Evolutionary conservation across 2,329 filamentous ascomycete species (phyloP), one percentile per base, ranked within the genome.

Genomic region (Fusarium falciforme): DNA sequence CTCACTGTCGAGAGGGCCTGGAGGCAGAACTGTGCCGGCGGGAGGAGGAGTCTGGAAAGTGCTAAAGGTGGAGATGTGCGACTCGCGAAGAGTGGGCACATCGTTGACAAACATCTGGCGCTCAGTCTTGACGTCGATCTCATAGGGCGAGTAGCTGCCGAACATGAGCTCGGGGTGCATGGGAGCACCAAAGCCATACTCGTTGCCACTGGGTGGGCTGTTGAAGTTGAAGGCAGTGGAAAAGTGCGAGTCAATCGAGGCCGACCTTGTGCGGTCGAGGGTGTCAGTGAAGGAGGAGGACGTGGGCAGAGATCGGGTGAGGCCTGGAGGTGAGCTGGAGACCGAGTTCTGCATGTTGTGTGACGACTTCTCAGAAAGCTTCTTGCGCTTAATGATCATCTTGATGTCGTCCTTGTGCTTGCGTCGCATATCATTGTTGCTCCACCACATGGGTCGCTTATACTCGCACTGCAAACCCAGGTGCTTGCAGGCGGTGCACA

Each of bases 381-480:
- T 98, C 82, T 96, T 98, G 82, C 93, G 91, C 90, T 98, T 98
- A 88, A 99, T 98, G 84, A 96, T 94, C 84, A 93, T 93, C 89
- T 99, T 99, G 88, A 99, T 97, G 77, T 92, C 87, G 81, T 98
- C 96, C 86, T 98, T 99, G 83, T 98, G 94, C 66, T 92, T 86
- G 78, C 93, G 91, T 77, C 96, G 89, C 80, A 93, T 91, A 73
- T 98, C 95, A 80, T 93, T 93, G 87, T 96, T 98, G 85, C 93
- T 93, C 96, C 96, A 99, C 96, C 96, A 99, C 85, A 94, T 91
- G 40, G 96, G 96, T 80, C 95, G 89, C 88, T 97, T 98, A 87
- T 98, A 99, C 87, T 98, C 95, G 86, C 96, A 99, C 79, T 89
- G 88, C 66, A 99, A 89, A 63, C 93, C 93, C 66, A 99, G 92